A percentile compares a stretch with the other conserved stretches of the same genome.
phyloP scores from a whole-genome alignment of 768 basidiomycete species.

The Boletus subparvulus region DNA sequence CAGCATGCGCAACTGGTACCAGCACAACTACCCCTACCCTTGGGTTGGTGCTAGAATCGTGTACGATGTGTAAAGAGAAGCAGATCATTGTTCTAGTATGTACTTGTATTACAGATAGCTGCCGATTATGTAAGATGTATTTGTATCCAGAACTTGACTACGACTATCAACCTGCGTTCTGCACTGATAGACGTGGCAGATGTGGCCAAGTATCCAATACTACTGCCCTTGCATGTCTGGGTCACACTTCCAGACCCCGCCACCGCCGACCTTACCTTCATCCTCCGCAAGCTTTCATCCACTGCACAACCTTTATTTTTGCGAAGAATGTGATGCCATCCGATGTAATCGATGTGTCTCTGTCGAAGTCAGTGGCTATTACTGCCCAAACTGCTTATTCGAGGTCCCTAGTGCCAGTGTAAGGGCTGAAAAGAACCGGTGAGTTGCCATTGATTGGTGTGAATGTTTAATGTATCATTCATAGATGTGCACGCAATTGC shows the following conservation, averaged over 20 bases:
- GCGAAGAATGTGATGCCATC: constrained; percentile 97
- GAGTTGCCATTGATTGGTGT: constrained; percentile 12
- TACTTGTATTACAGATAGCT: constrained; percentile 1
- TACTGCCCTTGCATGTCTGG: constrained; percentile 72
- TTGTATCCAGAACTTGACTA: not conserved
- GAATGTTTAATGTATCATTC: not conserved
- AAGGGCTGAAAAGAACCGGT: constrained; percentile 97
- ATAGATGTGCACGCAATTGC: constrained; percentile 95
- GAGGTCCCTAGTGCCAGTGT: constrained; percentile 98
- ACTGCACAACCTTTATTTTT: constrained; percentile 88
- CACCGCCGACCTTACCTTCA: constrained; percentile 73
- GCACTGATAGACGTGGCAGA: constrained; percentile 6
- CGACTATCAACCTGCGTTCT: not conserved
- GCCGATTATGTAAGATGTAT: constrained; percentile 17
- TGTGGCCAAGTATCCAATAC: constrained; percentile 53
- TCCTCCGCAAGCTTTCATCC: constrained; percentile 82
- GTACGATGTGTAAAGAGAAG: constrained; percentile 42
- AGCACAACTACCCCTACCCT: constrained; percentile 85
- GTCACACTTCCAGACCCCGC: constrained; percentile 46
- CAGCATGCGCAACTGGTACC: constrained; percentile 87
- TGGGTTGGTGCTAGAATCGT: constrained; percentile 78
- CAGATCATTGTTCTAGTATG: not conserved
- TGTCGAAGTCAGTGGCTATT: constrained; percentile 94
- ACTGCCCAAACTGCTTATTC: constrained; percentile 97
- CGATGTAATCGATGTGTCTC: constrained; percentile 91